Conservation (phyloP, 2,329 filamentous ascomycete genomes). For the Ceratocystis huliohia region DNA sequence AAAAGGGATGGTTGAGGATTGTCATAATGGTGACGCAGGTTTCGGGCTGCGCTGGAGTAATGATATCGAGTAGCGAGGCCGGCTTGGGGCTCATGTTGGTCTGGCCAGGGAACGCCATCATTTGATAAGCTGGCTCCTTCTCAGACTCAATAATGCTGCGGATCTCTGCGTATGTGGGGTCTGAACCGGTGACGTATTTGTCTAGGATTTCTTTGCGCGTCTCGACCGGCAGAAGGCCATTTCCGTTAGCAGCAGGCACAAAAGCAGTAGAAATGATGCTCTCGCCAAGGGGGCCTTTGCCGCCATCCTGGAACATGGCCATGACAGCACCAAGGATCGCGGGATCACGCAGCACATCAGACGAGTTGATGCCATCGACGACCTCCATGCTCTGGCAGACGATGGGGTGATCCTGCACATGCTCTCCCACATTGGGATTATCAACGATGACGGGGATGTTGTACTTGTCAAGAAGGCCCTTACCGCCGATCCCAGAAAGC, state of each 20-base stretch:
- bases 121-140: slow-evolving; percentile 28
- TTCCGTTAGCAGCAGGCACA: slow-evolving; percentile 27
- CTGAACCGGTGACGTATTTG: slow-evolving; percentile 21
- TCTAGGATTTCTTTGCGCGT: slow-evolving; percentile 25
- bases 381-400: slow-evolving; percentile 32
- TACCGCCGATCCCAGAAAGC: slow-evolving; percentile 38
- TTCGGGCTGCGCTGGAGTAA: slow-evolving; percentile 26
- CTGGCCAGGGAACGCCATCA: slow-evolving; percentile 28
- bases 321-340: slow-evolving; percentile 26
- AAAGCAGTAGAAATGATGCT: slow-evolving; percentile 31
- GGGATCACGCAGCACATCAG: slow-evolving; percentile 29
- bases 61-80: slow-evolving; percentile 24
- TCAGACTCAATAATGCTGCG: slow-evolving; percentile 25
- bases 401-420: slow-evolving; percentile 40
- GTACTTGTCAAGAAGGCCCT: slow-evolving; percentile 31
- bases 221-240: slow-evolving; percentile 24
- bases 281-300: slow-evolving; percentile 30
- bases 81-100: slow-evolving; percentile 24
- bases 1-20: slow-evolving; percentile 49
- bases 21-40: slow-evolving; percentile 41
- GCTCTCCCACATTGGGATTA: slow-evolving; percentile 45
- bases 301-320: slow-evolving; percentile 29
- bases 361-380: slow-evolving; percentile 25
- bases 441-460: slow-evolving; percentile 36
- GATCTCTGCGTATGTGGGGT: slow-evolving; percentile 24